These are phyloP conservation scores for Tetracladium marchalianum DNA, from an alignment of 495 filamentous ascomycete species.

Conservation along the genomic window DNA sequence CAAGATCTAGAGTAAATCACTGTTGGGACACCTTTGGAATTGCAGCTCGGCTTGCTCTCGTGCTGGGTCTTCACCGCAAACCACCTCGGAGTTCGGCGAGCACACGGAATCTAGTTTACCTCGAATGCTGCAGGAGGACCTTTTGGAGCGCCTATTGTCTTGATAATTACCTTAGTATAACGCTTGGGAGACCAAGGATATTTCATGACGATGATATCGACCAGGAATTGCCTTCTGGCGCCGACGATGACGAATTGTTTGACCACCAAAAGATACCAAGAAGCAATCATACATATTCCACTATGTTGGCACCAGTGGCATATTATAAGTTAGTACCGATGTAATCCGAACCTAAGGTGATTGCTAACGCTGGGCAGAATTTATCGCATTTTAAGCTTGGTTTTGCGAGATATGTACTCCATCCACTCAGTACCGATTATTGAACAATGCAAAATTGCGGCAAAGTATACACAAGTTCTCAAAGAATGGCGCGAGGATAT, in stretches of 20 bases:
- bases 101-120: conserved; percentile 20
- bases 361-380: conserved; percentile 22
- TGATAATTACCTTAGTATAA: conserved; percentile 46
- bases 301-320: conserved; percentile 33
- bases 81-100: conserved; percentile 15
- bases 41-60: conserved; percentile 23
- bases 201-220: conserved; percentile 45
- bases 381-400: conserved; percentile 26
- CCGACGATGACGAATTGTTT: conserved; percentile 26
- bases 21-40: conserved; percentile 32
- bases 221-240: conserved; percentile 31
- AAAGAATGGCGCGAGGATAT: conserved; percentile 30
- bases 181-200: conserved; percentile 42
- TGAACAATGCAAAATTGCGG: conserved; percentile 15
- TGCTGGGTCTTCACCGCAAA: conserved; percentile 26
- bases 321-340: conserved; percentile 21
- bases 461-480: conserved; percentile 26
- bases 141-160: conserved; percentile 49
- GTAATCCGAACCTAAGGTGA: background rate
- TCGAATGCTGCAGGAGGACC: conserved; percentile 37
- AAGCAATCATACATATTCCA: conserved; percentile 22
- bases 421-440: conserved; percentile 31
- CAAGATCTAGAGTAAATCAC: conserved; percentile 29
- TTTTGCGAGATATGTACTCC: conserved; percentile 40
- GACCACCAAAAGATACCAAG: conserved; percentile 15